phyloP scores from a whole-genome alignment of 306 rosid species.

The Dalbergia cultrata region DNA sequence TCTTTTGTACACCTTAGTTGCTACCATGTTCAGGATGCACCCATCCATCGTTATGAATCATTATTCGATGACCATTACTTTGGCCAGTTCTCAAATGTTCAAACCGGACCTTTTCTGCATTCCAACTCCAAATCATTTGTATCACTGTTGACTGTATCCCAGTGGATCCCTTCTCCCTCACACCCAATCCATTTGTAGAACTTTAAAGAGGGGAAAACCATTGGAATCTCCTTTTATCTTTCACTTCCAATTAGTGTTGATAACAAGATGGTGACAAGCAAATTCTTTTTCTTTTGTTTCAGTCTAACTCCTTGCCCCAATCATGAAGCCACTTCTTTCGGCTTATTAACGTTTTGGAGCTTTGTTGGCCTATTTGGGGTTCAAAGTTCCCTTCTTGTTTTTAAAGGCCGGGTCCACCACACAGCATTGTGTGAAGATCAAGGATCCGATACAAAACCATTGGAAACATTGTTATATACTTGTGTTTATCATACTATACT shows the following conservation, averaged over 20 bases:
- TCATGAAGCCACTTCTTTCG: conserved; percentile 31
- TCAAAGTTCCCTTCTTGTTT: not conserved
- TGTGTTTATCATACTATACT: too few relatives aligned
- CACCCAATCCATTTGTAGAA: not conserved
- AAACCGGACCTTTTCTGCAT: not conserved
- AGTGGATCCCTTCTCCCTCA: not conserved
- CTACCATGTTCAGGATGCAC: not conserved
- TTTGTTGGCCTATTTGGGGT: not conserved
- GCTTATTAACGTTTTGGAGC: not conserved
- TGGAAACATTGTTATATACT: too few relatives aligned
- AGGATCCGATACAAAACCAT: too few relatives aligned
- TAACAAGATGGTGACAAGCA: conserved; percentile 1
- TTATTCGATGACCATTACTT: not conserved
- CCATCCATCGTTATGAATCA: not conserved
- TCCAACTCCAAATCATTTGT: conserved; percentile 1
- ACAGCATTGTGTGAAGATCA: not conserved
- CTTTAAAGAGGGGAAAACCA: not conserved
- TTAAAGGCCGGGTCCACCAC: not conserved
- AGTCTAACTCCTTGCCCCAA: not conserved
- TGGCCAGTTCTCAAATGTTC: not conserved
- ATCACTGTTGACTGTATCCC: not conserved
- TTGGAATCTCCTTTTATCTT: not conserved
- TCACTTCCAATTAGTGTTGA: not conserved
- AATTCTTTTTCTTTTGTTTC: not conserved
- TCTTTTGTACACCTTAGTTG: not conserved